phyloP scores from a whole-genome alignment of 2,329 filamentous ascomycete genomes.

The Incumbomyces delicatus region DNA sequence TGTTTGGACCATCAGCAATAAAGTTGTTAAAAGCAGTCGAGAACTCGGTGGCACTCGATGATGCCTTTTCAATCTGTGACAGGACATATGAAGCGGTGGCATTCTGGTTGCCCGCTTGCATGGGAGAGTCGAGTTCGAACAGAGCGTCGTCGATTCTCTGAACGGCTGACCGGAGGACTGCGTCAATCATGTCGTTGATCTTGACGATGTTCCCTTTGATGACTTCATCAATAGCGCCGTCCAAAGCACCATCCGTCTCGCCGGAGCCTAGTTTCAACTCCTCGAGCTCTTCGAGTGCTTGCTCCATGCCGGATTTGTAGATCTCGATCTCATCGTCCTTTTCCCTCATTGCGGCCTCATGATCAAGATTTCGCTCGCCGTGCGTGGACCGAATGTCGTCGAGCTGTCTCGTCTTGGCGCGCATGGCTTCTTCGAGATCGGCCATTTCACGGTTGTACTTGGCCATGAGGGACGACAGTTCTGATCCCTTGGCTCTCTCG shows the following conservation, averaged over 20 bases:
- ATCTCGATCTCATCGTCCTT: constrained; percentile 98
- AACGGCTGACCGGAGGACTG: constrained; percentile 84
- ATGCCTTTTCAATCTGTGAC: constrained; percentile 95
- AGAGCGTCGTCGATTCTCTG: constrained; percentile 91
- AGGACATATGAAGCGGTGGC: constrained; percentile 89
- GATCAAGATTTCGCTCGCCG: constrained; percentile 71
- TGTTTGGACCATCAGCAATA: constrained; percentile 90
- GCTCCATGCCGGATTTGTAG: constrained; percentile 96
- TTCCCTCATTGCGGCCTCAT: constrained; percentile 75
- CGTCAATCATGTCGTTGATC: constrained; percentile 96
- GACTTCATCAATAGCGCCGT: constrained; percentile 83
- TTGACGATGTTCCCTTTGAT: constrained; percentile 79
- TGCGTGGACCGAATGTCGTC: constrained; percentile 73
- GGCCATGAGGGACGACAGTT: constrained; percentile 85
- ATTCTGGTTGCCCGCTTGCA: constrained; percentile 98
- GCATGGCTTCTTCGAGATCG: constrained; percentile 83
- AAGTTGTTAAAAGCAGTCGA: constrained; percentile 98
- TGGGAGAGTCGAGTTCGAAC: constrained; percentile 93
- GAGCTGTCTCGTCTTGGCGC: constrained; percentile 74
- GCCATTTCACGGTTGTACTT: constrained; percentile 97
- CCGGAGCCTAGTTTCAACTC: constrained; percentile 65
- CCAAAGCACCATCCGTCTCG: constrained; percentile 68
- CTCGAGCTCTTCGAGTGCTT: constrained; percentile 84
- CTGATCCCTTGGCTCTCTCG: constrained; percentile 86
- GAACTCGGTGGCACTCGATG: constrained; percentile 89